Evolutionary conservation across 768 basidiomycete genomes (phyloP).

Genomic region (Lactarius evosmus): DNA sequence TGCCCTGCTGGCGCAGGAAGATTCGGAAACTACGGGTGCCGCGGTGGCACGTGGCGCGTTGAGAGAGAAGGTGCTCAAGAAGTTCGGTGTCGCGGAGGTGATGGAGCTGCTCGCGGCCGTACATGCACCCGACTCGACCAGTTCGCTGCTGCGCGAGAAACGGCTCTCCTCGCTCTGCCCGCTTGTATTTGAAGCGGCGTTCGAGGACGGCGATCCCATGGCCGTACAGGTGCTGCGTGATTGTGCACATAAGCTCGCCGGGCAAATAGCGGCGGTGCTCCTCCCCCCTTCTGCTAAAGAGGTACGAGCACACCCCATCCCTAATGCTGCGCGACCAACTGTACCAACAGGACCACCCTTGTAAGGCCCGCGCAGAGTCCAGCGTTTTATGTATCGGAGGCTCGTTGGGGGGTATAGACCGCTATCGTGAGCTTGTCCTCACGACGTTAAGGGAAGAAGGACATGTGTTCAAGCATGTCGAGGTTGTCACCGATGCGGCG

Average conservation of each 20-base stretch:
- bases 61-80: conserved; percentile 46
- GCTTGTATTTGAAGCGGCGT: conserved; percentile 74
- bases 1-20: conserved; percentile 56
- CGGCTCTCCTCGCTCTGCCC: conserved; percentile 72
- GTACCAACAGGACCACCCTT: conserved; percentile 12
- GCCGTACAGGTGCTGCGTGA: conserved; percentile 56
- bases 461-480: conserved; percentile 61
- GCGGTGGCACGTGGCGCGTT: conserved; percentile 34
- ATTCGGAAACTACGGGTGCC: conserved; percentile 40
- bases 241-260: conserved; percentile 53
- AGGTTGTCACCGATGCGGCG: conserved; percentile 68
- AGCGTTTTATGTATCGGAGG: conserved; percentile 75
- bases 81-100: conserved; percentile 53
- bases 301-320: background rate
- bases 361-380: conserved; percentile 47
- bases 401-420: conserved; percentile 62
- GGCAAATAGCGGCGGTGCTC: conserved; percentile 55
- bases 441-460: conserved; percentile 55
- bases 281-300: conserved; percentile 33
- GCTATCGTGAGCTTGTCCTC: conserved; percentile 54
- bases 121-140: conserved; percentile 57
- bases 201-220: conserved; percentile 62
- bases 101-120: conserved; percentile 64
- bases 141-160: conserved; percentile 54
- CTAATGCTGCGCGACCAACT: background rate